phyloP scores from a whole-genome alignment of 805 yeast species.

The Isabelozyma gotoi region DNA sequence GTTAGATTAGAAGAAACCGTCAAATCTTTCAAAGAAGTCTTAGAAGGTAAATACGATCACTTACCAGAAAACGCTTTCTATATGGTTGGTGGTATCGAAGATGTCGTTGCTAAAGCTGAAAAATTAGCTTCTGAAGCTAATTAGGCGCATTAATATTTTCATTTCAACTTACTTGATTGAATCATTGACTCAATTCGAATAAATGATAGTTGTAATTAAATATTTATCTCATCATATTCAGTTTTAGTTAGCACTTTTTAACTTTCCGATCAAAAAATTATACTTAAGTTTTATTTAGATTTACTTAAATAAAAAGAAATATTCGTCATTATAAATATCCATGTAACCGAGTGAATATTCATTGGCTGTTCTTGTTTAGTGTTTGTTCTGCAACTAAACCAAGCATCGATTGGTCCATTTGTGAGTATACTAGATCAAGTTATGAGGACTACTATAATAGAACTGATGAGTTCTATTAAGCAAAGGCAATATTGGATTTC shows the following conservation, averaged over 20 bases:
- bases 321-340: neutral
- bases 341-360: too few relatives aligned
- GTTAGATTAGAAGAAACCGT: constrained; percentile 96
- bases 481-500: too few relatives aligned
- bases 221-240: constrained; percentile 1
- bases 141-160: constrained; percentile 31
- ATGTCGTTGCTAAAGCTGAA: constrained; percentile 98
- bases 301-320: neutral
- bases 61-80: constrained; percentile 99
- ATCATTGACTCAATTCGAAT: neutral
- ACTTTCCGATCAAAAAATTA: neutral
- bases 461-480: too few relatives aligned
- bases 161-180: neutral
- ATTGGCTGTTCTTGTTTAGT: too few relatives aligned
- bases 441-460: too few relatives aligned
- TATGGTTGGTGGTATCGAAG: constrained; percentile 99
- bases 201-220: neutral
- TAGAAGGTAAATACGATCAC: constrained; percentile 98
- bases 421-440: too few relatives aligned
- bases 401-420: too few relatives aligned
- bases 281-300: neutral
- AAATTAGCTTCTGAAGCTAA: constrained; percentile 93
- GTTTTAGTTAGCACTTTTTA: neutral
- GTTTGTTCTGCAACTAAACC: too few relatives aligned
- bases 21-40: constrained; percentile 91